Percentiles rank a stretch among this genome's conserved stretches.
Conservation (phyloP, 768 basidiomycete genomes). For the Phylloporus sp. region DNA sequence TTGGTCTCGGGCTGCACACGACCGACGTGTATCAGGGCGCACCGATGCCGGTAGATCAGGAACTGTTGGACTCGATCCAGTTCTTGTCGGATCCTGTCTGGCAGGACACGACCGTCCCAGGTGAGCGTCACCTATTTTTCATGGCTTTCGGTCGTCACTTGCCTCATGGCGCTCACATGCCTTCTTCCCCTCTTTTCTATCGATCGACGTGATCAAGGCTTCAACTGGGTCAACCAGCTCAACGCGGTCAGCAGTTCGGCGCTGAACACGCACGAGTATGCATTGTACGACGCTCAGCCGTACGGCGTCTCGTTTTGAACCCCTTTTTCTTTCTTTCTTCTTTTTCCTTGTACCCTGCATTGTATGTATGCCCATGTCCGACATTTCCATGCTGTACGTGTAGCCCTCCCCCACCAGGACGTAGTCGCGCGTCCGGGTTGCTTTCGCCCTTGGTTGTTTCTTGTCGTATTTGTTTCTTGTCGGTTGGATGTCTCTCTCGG, state of each 20-base stretch:
- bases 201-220: slow-evolving; percentile 29
- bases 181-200: too few species aligned
- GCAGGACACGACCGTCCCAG: slow-evolving; percentile 52
- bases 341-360: too few species aligned
- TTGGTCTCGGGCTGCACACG: slow-evolving; percentile 23
- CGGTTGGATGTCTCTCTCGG: background rate
- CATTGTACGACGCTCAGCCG: slow-evolving; percentile 22
- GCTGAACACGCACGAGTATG: slow-evolving; percentile 25
- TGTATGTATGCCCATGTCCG: background rate
- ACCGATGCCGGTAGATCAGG: slow-evolving; percentile 54
- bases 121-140: slow-evolving; percentile 31
- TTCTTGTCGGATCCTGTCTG: slow-evolving; percentile 52
- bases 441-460: too few species aligned
- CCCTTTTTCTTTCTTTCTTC: too few species aligned
- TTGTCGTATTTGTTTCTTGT: background rate
- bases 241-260: slow-evolving; percentile 11
- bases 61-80: slow-evolving; percentile 58
- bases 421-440: too few species aligned
- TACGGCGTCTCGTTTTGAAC: slow-evolving; percentile 11
- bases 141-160: too few species aligned
- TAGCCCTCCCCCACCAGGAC: background rate
- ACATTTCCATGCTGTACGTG: background rate
- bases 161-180: slow-evolving; percentile 1
- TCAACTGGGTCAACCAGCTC: slow-evolving; percentile 33
- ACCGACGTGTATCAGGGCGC: slow-evolving; percentile 38